These are phyloP conservation scores for Botrytis deweyae DNA, from an alignment of 2,329 filamentous ascomycete genomes.

Conservation along the genomic window DNA sequence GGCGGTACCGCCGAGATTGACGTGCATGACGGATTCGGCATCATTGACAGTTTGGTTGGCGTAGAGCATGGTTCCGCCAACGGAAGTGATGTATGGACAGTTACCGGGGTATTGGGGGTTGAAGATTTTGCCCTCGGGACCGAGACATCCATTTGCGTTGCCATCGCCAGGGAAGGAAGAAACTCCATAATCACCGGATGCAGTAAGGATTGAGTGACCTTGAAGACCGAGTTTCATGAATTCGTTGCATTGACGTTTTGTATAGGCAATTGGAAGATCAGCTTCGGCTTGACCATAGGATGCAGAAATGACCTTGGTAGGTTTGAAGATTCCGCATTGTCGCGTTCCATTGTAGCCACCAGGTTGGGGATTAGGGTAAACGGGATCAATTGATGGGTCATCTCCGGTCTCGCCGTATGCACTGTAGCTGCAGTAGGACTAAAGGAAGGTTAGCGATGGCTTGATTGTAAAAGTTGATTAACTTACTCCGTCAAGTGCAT, in stretches of 20 bases:
- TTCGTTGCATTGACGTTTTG: conserved; percentile 59
- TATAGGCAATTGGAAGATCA: conserved; percentile 60
- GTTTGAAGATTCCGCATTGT: conserved; percentile 28
- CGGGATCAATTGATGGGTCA: conserved; percentile 44
- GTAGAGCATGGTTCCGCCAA: conserved; percentile 59
- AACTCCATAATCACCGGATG: conserved; percentile 59
- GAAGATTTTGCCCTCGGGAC: conserved; percentile 30
- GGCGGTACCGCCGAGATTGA: conserved; percentile 35
- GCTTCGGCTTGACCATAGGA: conserved; percentile 70
- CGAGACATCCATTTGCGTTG: conserved; percentile 51
- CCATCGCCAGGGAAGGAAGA: conserved; percentile 59
- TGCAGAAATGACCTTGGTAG: conserved; percentile 50
- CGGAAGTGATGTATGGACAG: conserved; percentile 67
- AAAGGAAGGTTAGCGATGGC: conserved; percentile 6
- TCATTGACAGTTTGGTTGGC: conserved; percentile 44
- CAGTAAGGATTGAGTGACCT: conserved; percentile 64
- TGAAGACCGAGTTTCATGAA: conserved; percentile 66
- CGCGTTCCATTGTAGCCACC: conserved; percentile 44
- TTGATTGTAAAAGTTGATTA: neutral
- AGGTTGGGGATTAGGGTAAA: conserved; percentile 43
- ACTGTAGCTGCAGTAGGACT: conserved; percentile 47
- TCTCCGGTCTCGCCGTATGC: conserved; percentile 46
- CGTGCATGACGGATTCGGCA: conserved; percentile 31
- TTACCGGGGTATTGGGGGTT: conserved; percentile 58
- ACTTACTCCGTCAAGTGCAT: conserved; percentile 35